phyloP scores from a whole-genome alignment of 1,284 basidiomycete genomes.

The Mycena sp. region DNA sequence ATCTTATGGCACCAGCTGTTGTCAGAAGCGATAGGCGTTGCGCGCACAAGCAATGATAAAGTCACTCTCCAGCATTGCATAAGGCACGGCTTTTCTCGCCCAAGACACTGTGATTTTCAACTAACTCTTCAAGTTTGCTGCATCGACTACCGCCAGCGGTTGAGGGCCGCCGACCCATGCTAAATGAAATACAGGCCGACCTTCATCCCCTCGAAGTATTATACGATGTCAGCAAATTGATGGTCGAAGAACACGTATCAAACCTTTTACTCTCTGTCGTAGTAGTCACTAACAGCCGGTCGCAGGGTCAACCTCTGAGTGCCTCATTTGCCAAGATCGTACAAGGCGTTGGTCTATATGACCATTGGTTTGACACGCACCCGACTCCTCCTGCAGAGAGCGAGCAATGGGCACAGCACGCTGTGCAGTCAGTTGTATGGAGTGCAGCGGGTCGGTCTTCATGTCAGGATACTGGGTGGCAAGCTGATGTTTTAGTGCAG shows the following conservation, averaged over 20 bases:
- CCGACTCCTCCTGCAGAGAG: slow-evolving; percentile 57
- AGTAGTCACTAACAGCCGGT: background rate
- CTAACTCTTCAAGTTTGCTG: slow-evolving; percentile 60
- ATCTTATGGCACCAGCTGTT: slow-evolving; percentile 62
- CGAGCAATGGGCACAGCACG: slow-evolving; percentile 77
- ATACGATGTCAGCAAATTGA: slow-evolving; percentile 73
- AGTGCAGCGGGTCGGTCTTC: slow-evolving; percentile 62
- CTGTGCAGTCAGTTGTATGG: slow-evolving; percentile 79
- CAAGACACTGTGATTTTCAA: background rate
- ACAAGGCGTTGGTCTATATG: slow-evolving; percentile 74
- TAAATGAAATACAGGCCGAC: slow-evolving; percentile 82
- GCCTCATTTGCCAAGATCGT: slow-evolving; percentile 73
- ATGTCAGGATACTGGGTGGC: background rate
- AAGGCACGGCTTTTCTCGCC: slow-evolving; percentile 54
- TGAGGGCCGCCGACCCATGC: slow-evolving; percentile 54
- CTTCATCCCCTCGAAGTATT: slow-evolving; percentile 80
- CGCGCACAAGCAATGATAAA: slow-evolving; percentile 76
- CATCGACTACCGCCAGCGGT: slow-evolving; percentile 69
- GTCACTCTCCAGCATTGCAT: slow-evolving; percentile 80
- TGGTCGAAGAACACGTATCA: slow-evolving; percentile 62
- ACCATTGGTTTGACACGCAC: slow-evolving; percentile 72
- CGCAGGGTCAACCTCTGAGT: slow-evolving; percentile 76
- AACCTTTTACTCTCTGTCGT: background rate
- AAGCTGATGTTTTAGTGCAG: slow-evolving; percentile 46
- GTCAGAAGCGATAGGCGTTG: slow-evolving; percentile 76